These are phyloP conservation scores for Talaromyces sp. DNA, from an alignment of 2,329 filamentous ascomycete species.

Conservation along the genomic window DNA sequence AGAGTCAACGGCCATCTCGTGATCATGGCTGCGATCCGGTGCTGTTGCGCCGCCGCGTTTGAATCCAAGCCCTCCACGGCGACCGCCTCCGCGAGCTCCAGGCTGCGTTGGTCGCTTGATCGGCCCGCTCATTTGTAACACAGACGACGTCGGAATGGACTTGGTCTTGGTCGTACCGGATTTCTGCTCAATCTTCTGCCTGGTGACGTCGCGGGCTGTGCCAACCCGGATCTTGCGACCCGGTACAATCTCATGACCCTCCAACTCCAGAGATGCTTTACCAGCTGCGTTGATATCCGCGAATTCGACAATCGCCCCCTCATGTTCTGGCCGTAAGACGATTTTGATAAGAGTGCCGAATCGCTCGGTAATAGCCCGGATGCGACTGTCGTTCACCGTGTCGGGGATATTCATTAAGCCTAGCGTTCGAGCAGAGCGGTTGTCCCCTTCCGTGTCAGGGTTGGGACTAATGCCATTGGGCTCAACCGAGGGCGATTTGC, in stretches of 20 bases:
- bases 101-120: constrained; percentile 44
- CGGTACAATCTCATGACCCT: constrained; percentile 41
- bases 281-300: constrained; percentile 65
- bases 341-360: constrained; percentile 70
- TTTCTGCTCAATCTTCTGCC: constrained; percentile 37
- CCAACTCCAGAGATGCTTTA: constrained; percentile 45
- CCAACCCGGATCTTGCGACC: constrained; percentile 44
- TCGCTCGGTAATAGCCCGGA: constrained; percentile 66
- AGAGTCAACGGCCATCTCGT: constrained; percentile 3
- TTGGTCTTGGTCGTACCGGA: constrained; percentile 34
- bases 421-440: constrained; percentile 63
- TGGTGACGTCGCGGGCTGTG: constrained; percentile 48
- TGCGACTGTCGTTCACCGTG: constrained; percentile 82
- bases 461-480: constrained; percentile 22
- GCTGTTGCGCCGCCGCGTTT: constrained; percentile 35
- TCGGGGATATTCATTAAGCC: constrained; percentile 83
- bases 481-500: constrained; percentile 31
- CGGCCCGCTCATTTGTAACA: constrained; percentile 25
- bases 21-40: constrained; percentile 4
- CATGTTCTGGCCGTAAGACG: constrained; percentile 72
- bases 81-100: constrained; percentile 35
- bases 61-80: constrained; percentile 46
- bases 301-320: constrained; percentile 83
- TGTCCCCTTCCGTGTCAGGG: constrained; percentile 35
- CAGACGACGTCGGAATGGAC: constrained; percentile 29